Conservation (phyloP, 192 early-diverging fungal species). For the Coemansia javaensis region DNA sequence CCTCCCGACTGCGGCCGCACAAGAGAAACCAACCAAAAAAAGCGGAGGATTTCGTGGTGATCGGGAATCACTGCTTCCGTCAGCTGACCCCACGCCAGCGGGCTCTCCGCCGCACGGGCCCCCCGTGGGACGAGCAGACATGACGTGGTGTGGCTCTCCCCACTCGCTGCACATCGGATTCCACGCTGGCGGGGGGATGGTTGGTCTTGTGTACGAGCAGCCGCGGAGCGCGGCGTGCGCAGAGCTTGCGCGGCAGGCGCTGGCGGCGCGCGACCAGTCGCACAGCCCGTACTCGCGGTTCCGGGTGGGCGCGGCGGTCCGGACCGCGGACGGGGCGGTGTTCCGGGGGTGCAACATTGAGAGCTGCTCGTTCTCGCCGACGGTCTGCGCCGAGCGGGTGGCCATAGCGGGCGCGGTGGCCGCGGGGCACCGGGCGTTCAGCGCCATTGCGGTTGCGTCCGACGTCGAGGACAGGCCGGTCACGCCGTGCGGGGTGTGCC, state of each 20-base stretch:
- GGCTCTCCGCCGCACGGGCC: too few relatives aligned
- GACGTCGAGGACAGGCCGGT: constrained; percentile 50
- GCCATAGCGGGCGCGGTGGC: constrained; percentile 85
- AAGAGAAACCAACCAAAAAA: not conserved
- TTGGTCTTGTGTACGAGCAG: constrained; percentile 20
- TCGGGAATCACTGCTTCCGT: not conserved
- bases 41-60: not conserved
- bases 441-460: constrained; percentile 72
- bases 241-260: constrained; percentile 14
- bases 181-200: too few relatives aligned
- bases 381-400: constrained; percentile 89
- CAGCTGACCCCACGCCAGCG: not conserved
- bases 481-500: constrained; percentile 63
- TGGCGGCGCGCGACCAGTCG: constrained; percentile 62
- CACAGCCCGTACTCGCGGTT: constrained; percentile 93
- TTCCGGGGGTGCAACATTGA: constrained; percentile 84
- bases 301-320: constrained; percentile 80
- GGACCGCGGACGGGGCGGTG: constrained; percentile 60
- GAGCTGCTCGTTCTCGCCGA: constrained; percentile 79
- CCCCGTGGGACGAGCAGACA: too few relatives aligned
- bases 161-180: too few relatives aligned
- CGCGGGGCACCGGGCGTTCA: constrained; percentile 70
- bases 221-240: constrained; percentile 14
- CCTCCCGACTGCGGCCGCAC: not conserved
- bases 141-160: too few relatives aligned